Evolutionary conservation across 495 filamentous ascomycete genomes (phyloP).

Genomic region (Neurospora discreta): DNA sequence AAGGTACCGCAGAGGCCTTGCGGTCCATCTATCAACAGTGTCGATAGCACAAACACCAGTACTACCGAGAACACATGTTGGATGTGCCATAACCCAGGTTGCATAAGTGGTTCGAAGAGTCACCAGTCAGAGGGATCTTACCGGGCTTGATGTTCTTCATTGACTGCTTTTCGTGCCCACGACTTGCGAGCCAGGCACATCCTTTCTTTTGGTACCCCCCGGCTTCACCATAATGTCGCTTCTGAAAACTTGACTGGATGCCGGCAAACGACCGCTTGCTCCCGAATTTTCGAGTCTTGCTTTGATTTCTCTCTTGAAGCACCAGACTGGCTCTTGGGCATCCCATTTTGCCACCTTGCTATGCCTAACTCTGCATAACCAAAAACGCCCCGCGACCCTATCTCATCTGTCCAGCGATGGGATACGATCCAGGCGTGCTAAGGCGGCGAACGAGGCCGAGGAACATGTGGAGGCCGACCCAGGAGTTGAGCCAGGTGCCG

Average conservation of each 20-base stretch:
- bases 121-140: constrained; percentile 33
- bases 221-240: constrained; percentile 8
- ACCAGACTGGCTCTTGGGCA: constrained; percentile 29
- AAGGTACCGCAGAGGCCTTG: constrained; percentile 19
- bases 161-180: constrained; percentile 5
- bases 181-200: constrained; percentile 27
- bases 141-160: constrained; percentile 12
- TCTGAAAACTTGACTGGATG: constrained; percentile 21
- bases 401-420: neutral
- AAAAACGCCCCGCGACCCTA: constrained; percentile 1
- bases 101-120: constrained; percentile 37
- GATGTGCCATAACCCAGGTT: constrained; percentile 19
- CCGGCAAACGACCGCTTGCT: constrained; percentile 11
- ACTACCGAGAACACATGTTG: constrained; percentile 18
- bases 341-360: constrained; percentile 36
- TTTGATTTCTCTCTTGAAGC: constrained; percentile 9
- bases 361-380: constrained; percentile 33
- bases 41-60: constrained; percentile 12
- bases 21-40: constrained; percentile 1
- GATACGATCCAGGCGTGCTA: neutral
- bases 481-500: neutral
- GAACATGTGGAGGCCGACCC: neutral
- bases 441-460: neutral
- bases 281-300: constrained; percentile 13
- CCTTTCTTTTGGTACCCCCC: constrained; percentile 19